phyloP scores from a whole-genome alignment of 345 rosid species.

The Eucalyptus marginata region DNA sequence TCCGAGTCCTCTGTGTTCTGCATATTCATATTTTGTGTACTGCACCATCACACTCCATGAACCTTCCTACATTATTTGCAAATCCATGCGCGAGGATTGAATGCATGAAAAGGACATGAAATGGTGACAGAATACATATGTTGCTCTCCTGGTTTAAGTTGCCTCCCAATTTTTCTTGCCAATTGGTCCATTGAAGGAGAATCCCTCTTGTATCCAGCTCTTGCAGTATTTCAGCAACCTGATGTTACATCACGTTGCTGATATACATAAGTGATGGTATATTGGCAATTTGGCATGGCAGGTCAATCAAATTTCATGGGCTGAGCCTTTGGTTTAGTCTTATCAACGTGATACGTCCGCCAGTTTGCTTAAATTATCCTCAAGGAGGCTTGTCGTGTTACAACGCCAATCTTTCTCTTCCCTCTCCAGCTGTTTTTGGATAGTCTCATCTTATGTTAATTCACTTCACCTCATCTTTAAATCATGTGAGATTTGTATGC shows the following conservation, averaged over 20 bases:
- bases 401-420: neutral
- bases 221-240: neutral
- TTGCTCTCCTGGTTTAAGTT: neutral
- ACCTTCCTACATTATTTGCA: neutral
- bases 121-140: neutral
- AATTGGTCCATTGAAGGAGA: neutral
- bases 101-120: neutral
- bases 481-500: neutral
- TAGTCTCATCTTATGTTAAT: neutral
- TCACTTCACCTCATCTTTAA: neutral
- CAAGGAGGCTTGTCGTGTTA: neutral
- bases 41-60: rapidly evolving
- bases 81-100: neutral
- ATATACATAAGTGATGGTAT: neutral
- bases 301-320: neutral
- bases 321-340: neutral
- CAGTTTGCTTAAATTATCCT: neutral
- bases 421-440: neutral
- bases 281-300: neutral
- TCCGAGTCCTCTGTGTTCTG: neutral
- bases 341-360: neutral
- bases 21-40: neutral
- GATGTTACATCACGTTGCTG: neutral
- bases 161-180: neutral
- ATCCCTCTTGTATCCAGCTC: neutral